phyloP scores from a whole-genome alignment of 2,329 filamentous ascomycete species.

The Cryphonectria japonica region DNA sequence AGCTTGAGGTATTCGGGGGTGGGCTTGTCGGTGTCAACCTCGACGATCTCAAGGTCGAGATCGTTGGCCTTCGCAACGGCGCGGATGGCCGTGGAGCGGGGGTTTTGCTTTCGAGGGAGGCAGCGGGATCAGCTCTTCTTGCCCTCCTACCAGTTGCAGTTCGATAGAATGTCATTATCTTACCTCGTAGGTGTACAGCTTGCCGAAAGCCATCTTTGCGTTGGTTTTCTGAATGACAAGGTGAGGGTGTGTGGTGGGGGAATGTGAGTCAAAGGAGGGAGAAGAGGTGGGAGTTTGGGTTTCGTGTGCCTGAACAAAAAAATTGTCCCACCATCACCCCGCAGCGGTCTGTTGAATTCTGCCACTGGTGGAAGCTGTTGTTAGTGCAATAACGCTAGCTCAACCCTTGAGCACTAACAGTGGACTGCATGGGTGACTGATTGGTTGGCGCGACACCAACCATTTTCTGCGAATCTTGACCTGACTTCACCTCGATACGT shows the following conservation, averaged over 20 bases:
- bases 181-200: constrained; percentile 90
- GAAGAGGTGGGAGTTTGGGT: constrained; percentile 16
- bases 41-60: constrained; percentile 85
- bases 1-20: constrained; percentile 79
- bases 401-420: neutral
- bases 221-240: constrained; percentile 34
- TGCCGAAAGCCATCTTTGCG: constrained; percentile 91
- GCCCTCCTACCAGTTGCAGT: neutral
- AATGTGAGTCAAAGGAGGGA: constrained; percentile 32
- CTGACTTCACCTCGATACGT: constrained; percentile 11
- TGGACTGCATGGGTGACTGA: constrained; percentile 1
- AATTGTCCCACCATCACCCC: constrained; percentile 17
- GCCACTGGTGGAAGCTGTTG: neutral
- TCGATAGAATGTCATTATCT: constrained; percentile 28
- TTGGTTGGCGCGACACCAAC: neutral
- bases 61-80: constrained; percentile 97
- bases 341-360: constrained; percentile 9
- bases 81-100: constrained; percentile 84
- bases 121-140: constrained; percentile 8
- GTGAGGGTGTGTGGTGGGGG: constrained; percentile 27
- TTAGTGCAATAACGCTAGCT: neutral
- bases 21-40: constrained; percentile 68
- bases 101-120: constrained; percentile 71
- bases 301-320: constrained; percentile 18
- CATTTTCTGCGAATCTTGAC: constrained; percentile 8